Percentiles rank a stretch among this genome's conserved stretches.
These are phyloP conservation scores for Penicillium paxilli DNA, from an alignment of 495 filamentous ascomycete species.

Conservation along the genomic window DNA sequence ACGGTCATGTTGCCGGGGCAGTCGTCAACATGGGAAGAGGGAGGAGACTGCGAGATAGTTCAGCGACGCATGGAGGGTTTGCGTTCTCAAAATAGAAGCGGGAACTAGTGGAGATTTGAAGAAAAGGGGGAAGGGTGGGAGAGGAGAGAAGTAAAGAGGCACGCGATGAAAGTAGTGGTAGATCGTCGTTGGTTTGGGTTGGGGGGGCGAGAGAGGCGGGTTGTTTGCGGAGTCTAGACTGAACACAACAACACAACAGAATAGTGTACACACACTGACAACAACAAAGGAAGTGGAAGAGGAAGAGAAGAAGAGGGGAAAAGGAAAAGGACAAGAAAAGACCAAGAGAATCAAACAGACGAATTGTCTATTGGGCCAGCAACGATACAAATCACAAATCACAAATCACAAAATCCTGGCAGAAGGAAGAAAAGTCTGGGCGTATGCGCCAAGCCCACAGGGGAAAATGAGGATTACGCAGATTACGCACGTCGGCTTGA, in stretches of 20 bases:
- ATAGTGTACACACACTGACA: not conserved
- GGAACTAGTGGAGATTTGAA: slow-evolving; percentile 5
- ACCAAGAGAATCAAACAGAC: not conserved
- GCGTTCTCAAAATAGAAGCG: not conserved
- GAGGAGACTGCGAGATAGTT: not conserved
- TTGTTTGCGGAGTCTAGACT: not conserved
- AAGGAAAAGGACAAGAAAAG: not conserved
- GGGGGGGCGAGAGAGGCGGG: not conserved
- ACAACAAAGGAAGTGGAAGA: not conserved
- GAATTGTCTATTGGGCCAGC: not conserved
- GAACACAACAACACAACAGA: not conserved
- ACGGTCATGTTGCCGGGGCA: slow-evolving; percentile 34
- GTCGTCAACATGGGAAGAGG: slow-evolving; percentile 16
- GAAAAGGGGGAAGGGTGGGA: not conserved
- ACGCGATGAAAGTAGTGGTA: slow-evolving; percentile 14
- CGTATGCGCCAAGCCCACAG: slow-evolving; percentile 11
- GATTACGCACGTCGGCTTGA: slow-evolving; percentile 2
- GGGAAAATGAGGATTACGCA: not conserved
- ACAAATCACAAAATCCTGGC: not conserved
- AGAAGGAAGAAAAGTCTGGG: not conserved
- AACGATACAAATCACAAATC: not conserved
- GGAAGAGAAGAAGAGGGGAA: not conserved
- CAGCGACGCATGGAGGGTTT: slow-evolving; percentile 1
- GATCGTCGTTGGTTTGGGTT: slow-evolving; percentile 28
- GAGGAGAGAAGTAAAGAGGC: slow-evolving; percentile 1